Conservation (phyloP, 2,329 filamentous ascomycete species). For the Periconia sp. region DNA sequence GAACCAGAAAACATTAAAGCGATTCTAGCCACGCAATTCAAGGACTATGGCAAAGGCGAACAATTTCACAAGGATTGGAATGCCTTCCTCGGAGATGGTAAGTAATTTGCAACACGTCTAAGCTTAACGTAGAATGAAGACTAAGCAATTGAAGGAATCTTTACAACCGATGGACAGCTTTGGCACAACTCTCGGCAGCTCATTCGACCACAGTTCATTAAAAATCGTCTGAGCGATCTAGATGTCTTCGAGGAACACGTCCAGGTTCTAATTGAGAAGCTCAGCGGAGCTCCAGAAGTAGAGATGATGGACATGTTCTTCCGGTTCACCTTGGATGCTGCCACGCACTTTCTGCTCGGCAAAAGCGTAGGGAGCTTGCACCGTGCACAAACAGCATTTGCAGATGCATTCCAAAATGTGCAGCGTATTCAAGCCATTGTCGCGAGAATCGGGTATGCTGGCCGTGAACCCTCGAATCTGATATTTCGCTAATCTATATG, state of each 20-base stretch:
- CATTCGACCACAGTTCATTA: conserved; percentile 85
- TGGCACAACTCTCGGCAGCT: conserved; percentile 86
- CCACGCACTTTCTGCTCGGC: conserved; percentile 86
- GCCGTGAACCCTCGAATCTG: not conserved
- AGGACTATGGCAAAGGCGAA: conserved; percentile 81
- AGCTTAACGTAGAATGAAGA: not conserved
- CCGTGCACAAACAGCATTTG: conserved; percentile 70
- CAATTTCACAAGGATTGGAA: conserved; percentile 77
- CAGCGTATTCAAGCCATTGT: conserved; percentile 75
- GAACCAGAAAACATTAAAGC: conserved; percentile 93
- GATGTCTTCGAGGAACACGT: conserved; percentile 82
- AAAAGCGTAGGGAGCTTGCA: conserved; percentile 69
- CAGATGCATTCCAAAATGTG: conserved; percentile 80
- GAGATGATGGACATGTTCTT: conserved; percentile 82
- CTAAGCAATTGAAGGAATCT: conserved; percentile 51
- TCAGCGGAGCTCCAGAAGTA: conserved; percentile 61
- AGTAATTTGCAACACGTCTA: conserved; percentile 41
- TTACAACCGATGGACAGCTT: conserved; percentile 75
- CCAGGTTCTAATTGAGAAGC: conserved; percentile 71
- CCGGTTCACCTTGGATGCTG: conserved; percentile 76
- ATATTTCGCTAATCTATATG: conserved; percentile 5
- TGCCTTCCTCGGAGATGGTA: conserved; percentile 76
- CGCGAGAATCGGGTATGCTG: conserved; percentile 63
- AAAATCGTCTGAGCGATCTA: conserved; percentile 81
- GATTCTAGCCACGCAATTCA: conserved; percentile 84